Evolutionary conservation across 768 basidiomycete genomes (phyloP).

Genomic region (Auricularia sp.): DNA sequence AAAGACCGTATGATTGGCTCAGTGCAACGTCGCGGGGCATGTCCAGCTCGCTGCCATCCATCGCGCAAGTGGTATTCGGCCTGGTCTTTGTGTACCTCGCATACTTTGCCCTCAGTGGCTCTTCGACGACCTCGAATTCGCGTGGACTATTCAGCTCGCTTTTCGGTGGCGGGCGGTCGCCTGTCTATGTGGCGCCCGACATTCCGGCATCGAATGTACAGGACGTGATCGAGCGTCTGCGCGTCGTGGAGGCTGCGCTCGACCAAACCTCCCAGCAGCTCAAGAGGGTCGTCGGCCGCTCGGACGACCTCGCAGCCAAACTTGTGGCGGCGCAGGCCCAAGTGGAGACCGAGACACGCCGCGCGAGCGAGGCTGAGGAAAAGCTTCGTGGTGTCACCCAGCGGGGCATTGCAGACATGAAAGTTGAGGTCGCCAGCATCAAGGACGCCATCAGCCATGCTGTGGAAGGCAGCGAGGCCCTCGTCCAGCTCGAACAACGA

Average conservation of each 20-base stretch:
- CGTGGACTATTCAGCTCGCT: neutral
- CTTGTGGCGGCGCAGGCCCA: conserved; percentile 25
- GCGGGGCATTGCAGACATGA: conserved; percentile 37
- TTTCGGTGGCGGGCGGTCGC: conserved; percentile 15
- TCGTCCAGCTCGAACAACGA: conserved; percentile 17
- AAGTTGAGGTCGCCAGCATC: conserved; percentile 45
- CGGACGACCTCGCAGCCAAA: conserved; percentile 1
- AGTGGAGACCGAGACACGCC: conserved; percentile 42
- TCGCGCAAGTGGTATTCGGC: conserved; percentile 13
- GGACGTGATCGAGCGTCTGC: conserved; percentile 53
- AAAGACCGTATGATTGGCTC: conserved; percentile 3
- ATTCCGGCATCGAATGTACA: conserved; percentile 53
- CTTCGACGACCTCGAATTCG: neutral
- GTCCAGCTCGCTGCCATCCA: conserved; percentile 18
- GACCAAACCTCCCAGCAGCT: conserved; percentile 37
- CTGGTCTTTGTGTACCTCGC: conserved; percentile 7
- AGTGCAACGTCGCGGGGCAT: neutral
- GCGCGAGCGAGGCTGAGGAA: conserved; percentile 43
- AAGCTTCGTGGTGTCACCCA: conserved; percentile 34
- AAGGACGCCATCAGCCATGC: conserved; percentile 4
- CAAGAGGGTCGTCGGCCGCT: neutral
- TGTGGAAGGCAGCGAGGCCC: conserved; percentile 27
- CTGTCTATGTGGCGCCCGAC: conserved; percentile 43
- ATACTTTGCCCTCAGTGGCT: neutral
- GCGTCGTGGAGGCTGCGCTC: conserved; percentile 51